These are phyloP conservation scores for Xylariaceae sp. DNA, from an alignment of 2,329 filamentous ascomycete genomes.

Conservation along the genomic window DNA sequence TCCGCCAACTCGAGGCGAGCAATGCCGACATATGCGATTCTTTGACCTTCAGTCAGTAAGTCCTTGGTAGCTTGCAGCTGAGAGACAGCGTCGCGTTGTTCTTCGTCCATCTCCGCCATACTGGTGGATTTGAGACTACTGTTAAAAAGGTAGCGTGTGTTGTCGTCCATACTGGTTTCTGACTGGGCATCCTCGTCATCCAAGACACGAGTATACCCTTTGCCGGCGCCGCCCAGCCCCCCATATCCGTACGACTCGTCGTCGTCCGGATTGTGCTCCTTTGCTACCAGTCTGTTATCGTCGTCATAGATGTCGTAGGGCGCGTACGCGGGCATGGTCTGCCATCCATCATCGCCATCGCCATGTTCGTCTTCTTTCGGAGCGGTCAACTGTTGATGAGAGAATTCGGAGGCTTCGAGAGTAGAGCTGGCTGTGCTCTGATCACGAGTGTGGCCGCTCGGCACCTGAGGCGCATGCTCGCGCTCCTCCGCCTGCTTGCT, in stretches of 20 bases:
- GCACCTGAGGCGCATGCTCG: slow-evolving; percentile 17
- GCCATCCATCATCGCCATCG: slow-evolving; percentile 72
- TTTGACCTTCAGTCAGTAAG: slow-evolving; percentile 88
- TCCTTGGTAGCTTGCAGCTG: slow-evolving; percentile 97
- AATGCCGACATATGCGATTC: slow-evolving; percentile 92
- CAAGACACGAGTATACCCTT: slow-evolving; percentile 92
- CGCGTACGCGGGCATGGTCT: slow-evolving; percentile 90
- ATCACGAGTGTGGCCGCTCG: slow-evolving; percentile 33
- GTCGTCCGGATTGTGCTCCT: slow-evolving; percentile 68
- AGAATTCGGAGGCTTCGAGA: slow-evolving; percentile 70
- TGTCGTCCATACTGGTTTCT: slow-evolving; percentile 93
- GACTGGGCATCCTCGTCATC: slow-evolving; percentile 93
- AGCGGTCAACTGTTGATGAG: slow-evolving; percentile 73
- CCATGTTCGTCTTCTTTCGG: slow-evolving; percentile 51
- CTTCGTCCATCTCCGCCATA: slow-evolving; percentile 68
- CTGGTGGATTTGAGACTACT: slow-evolving; percentile 54
- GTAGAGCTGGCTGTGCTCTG: slow-evolving; percentile 36
- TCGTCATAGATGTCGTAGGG: slow-evolving; percentile 96
- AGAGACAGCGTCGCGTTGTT: slow-evolving; percentile 76
- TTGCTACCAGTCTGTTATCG: slow-evolving; percentile 80
- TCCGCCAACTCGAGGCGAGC: slow-evolving; percentile 75
- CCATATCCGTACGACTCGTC: slow-evolving; percentile 65
- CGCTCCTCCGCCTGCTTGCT: slow-evolving; percentile 25
- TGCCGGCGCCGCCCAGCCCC: slow-evolving; percentile 82
- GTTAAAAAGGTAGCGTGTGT: slow-evolving; percentile 93